Evolutionary conservation across 2,329 filamentous ascomycete species (phyloP).

Genomic region (Bimuria novae-zelandiae): DNA sequence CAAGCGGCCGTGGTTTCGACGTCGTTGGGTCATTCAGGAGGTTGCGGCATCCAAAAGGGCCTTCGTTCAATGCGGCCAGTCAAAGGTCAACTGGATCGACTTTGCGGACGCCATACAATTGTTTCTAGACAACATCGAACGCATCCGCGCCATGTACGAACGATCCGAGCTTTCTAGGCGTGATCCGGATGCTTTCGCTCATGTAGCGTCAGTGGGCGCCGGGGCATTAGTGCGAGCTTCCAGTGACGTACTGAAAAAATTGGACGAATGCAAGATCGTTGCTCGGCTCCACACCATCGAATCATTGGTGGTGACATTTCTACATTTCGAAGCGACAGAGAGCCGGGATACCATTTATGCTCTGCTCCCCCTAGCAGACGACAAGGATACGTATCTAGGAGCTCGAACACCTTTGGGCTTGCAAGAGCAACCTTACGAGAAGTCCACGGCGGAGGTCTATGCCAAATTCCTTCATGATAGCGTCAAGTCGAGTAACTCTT

Average conservation of each 20-base stretch:
- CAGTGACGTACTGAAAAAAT: constrained; percentile 29
- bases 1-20: constrained; percentile 23
- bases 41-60: constrained; percentile 42
- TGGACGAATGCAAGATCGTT: not conserved
- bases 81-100: constrained; percentile 42
- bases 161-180: constrained; percentile 35
- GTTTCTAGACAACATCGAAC: constrained; percentile 42
- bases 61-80: constrained; percentile 43
- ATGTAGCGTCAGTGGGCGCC: not conserved
- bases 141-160: constrained; percentile 22
- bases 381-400: not conserved
- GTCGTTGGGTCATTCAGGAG: constrained; percentile 52
- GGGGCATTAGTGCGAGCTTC: constrained; percentile 1
- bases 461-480: constrained; percentile 33
- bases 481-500: constrained; percentile 18
- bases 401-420: no score
- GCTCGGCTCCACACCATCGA: constrained; percentile 32
- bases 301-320: constrained; percentile 36
- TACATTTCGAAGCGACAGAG: constrained; percentile 30
- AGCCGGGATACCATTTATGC: constrained; percentile 37
- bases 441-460: constrained; percentile 14
- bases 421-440: not conserved
- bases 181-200: constrained; percentile 23
- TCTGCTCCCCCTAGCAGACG: constrained; percentile 35
- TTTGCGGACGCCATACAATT: constrained; percentile 46